Evolutionary conservation across 1,284 basidiomycete species (phyloP), one percentile per base, ranked within the genome.

Genomic region (Cystobasidiaceae sp.): DNA sequence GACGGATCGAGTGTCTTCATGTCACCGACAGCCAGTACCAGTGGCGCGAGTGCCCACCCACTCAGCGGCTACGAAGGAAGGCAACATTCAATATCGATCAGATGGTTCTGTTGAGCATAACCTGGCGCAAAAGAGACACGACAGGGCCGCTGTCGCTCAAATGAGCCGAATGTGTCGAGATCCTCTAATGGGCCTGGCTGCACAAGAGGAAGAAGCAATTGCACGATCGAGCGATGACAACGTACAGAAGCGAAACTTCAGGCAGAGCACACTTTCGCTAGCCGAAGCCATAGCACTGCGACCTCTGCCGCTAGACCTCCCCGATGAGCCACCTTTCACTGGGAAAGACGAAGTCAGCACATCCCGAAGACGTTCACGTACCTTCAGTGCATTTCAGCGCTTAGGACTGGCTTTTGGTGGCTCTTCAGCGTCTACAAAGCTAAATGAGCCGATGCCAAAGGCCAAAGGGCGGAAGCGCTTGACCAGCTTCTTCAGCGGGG

Each of bases 401-500:
- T 30, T 62, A 7, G 33, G 48, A n/a, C 51, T 34, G 28, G 54
- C 28, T 11, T 54, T 62, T 28, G 19, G 49, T 32, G 48, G 48
- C 8, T 52, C 49, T 11, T 5, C 48, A n/a, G n/a, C n/a, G n/a
- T n/a, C n/a, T n/a, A n/a, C n/a, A n/a, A n/a, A n/a, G n/a, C n/a
- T n/a, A n/a, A n/a, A n/a, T n/a, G n/a, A n/a, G n/a, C n/a, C n/a
- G n/a, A n/a, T n/a, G 15, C 19, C 11, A 19, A 56, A 56, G 39
- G 9, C 37, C 17, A 56, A 56, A 30, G 9, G 32, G 15, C n/a
- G 59, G 27, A 62, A 54, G 28, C 21, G 59, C 21, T 19, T 62
- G 11, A 48, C 59, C 11, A 62, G 59, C 49, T 48, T 62, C 32
- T 44, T 62, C 28, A 49, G 49, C 15, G 48, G 48, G 7, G 32